Conservation (phyloP, 2,329 filamentous ascomycete genomes). For the Beauveria asiatica region DNA sequence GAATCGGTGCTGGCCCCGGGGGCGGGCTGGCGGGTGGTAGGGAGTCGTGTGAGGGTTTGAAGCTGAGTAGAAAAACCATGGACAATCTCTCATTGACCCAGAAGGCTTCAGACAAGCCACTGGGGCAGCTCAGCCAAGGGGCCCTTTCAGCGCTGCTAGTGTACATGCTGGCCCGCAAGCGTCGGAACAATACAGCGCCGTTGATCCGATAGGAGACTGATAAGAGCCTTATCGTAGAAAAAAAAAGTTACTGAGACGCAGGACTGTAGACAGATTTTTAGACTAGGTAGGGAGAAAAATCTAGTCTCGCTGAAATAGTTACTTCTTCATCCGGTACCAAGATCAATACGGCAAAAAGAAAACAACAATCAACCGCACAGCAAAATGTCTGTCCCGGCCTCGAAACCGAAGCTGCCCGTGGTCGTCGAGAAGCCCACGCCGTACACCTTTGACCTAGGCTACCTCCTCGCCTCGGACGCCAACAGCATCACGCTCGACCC, state of each 20-base stretch:
- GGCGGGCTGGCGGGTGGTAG: not conserved
- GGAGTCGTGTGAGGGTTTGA: conserved; percentile 2
- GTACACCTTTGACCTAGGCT: conserved; percentile 86
- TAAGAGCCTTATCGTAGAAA: conserved; percentile 8
- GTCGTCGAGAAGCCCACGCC: conserved; percentile 75
- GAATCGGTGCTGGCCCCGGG: not conserved
- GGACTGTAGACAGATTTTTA: not conserved
- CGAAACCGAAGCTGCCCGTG: conserved; percentile 47
- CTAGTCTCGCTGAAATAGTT: not conserved
- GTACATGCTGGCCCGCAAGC: not conserved
- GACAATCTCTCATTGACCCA: not conserved
- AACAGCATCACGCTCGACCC: conserved; percentile 63
- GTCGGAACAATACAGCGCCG: conserved; percentile 7
- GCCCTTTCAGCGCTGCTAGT: not conserved
- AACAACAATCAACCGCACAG: not conserved
- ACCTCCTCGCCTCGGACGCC: conserved; percentile 77
- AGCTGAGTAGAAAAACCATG: conserved; percentile 2
- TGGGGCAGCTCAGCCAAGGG: not conserved
- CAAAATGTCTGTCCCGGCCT: conserved; percentile 28
- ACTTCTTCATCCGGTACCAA: not conserved
- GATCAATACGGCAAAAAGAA: no score
- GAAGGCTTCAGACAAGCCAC: not conserved
- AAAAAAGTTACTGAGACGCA: conserved; percentile 5
- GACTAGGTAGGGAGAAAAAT: not conserved
- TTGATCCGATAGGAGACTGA: not conserved